Evolutionary conservation across 108 stramenopile genomes (phyloP), one percentile per base, ranked within the genome.

Genomic region (Asterionellopsis glacialis): DNA sequence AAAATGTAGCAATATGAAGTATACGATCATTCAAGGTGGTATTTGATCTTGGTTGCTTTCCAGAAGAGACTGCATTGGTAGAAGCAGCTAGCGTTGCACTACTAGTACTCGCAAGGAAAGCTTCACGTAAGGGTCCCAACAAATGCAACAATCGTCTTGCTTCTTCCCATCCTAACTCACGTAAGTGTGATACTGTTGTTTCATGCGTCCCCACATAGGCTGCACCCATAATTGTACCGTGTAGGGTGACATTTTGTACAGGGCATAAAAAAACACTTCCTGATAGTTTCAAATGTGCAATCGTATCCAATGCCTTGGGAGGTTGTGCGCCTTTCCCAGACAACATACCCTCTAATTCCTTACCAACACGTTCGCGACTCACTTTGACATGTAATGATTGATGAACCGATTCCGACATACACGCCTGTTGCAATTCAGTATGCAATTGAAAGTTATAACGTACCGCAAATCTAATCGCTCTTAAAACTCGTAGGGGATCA

Each of bases 401-500:
- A 60, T 93, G 47, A 15, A 87, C 80, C 11, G 61, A 57, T 18
- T 67, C 54, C 19, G 61, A 57, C 73, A 62, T 68, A 15, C 80
- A 81, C 0, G 93, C 95, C 68, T 66, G 26, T 27, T 62, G 33
- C 13, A 94, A 51, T n/a, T 86, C 77, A 0, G 68, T 61, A 43
- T 79, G 65, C 40, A 97, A 49, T 9, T 62, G 25, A 63, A 93
- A 91, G 57, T 81, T 60, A 63, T 82, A 90, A 2, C 96, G 77
- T 11, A 90, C 84, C 13, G 87, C 83, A 79, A 97, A 97, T 45
- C 96, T 81, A 45, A 97, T 77, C 4, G 89, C 92, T 22, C 96
- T 79, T 43, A 97, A 64, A n/a, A 93, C 90, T 14, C 96, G 75
- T 10, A 97, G 60, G 0, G 96, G 96, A 75, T 97, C 96, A 59